These are phyloP conservation scores for Debaryomyces sp. DNA, from an alignment of 1,139 yeast genomes.

Conservation along the genomic window DNA sequence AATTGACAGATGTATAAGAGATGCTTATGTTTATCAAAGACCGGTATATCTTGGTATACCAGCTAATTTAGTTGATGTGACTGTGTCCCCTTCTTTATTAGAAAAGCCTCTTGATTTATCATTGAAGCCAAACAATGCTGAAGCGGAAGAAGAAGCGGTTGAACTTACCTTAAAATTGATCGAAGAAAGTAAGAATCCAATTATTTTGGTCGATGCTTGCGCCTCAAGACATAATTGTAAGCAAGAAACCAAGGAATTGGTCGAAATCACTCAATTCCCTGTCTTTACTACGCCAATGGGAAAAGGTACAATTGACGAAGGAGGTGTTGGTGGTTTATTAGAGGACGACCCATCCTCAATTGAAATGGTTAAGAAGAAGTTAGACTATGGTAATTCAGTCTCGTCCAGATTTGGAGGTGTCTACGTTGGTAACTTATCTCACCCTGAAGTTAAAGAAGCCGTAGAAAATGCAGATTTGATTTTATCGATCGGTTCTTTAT, in stretches of 20 bases:
- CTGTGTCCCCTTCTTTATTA: slow-evolving; percentile 57
- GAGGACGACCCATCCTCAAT: slow-evolving; percentile 31
- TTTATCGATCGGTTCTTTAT: slow-evolving; percentile 76
- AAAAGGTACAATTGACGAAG: slow-evolving; percentile 77
- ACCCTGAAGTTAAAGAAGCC: slow-evolving; percentile 72
- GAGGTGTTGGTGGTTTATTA: slow-evolving; percentile 31
- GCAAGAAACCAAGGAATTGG: slow-evolving; percentile 62
- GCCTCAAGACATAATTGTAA: slow-evolving; percentile 75
- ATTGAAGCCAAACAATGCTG: slow-evolving; percentile 64
- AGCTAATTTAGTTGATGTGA: slow-evolving; percentile 73
- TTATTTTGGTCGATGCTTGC: slow-evolving; percentile 85
- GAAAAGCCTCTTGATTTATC: slow-evolving; percentile 66
- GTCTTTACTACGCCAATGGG: slow-evolving; percentile 92
- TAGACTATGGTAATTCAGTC: slow-evolving; percentile 23
- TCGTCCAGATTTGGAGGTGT: slow-evolving; percentile 83
- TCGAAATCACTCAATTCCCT: slow-evolving; percentile 75
- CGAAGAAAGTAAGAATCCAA: slow-evolving; percentile 62
- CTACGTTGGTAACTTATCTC: slow-evolving; percentile 78
- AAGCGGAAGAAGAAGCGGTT: slow-evolving; percentile 73
- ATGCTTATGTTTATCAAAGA: slow-evolving; percentile 71
- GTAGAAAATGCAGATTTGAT: slow-evolving; percentile 80
- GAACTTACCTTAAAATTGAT: slow-evolving; percentile 57
- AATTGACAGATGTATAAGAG: slow-evolving; percentile 74
- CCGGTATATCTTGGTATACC: slow-evolving; percentile 87
- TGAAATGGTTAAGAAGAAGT: slow-evolving; percentile 26